Conservation (phyloP, 2,329 filamentous ascomycete genomes). For the Sclerotinia glacialis region DNA sequence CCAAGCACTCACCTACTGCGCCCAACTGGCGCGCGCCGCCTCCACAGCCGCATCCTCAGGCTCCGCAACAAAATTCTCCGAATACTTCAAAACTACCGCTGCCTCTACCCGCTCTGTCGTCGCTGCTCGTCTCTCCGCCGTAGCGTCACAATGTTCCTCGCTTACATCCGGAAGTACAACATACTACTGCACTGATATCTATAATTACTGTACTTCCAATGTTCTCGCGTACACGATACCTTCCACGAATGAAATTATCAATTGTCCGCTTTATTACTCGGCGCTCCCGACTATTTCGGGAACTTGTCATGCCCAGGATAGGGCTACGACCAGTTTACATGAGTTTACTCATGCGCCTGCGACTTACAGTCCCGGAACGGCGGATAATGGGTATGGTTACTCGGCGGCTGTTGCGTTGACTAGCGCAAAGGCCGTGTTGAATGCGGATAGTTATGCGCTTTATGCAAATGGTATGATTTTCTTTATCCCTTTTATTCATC, state of each 20-base stretch:
- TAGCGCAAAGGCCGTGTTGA: conserved; percentile 52
- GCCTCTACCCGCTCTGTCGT: conserved; percentile 49
- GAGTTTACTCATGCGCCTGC: conserved; percentile 62
- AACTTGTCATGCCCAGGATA: conserved; percentile 62
- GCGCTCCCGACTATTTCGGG: conserved; percentile 49
- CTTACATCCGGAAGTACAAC: conserved; percentile 47
- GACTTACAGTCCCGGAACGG: conserved; percentile 53
- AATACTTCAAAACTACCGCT: conserved; percentile 63
- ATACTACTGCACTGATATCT: conserved; percentile 59
- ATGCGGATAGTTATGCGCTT: conserved; percentile 54
- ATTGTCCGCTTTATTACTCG: conserved; percentile 60
- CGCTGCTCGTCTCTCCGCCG: conserved; percentile 49
- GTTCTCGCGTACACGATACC: conserved; percentile 63
- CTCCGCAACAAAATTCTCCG: conserved; percentile 49
- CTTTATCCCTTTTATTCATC: neutral
- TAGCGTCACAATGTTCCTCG: conserved; percentile 55
- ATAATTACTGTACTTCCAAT: conserved; percentile 48
- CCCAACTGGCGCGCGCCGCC: conserved; percentile 52
- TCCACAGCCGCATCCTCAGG: conserved; percentile 51
- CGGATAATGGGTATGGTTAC: conserved; percentile 60
- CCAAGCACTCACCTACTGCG: conserved; percentile 53
- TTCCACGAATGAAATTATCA: conserved; percentile 53
- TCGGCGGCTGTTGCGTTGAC: conserved; percentile 46
- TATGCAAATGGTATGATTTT: conserved; percentile 16
- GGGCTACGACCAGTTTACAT: conserved; percentile 62